Conservation (phyloP, 2,329 filamentous ascomycete genomes). For the Rhynchosporium graminicola region DNA sequence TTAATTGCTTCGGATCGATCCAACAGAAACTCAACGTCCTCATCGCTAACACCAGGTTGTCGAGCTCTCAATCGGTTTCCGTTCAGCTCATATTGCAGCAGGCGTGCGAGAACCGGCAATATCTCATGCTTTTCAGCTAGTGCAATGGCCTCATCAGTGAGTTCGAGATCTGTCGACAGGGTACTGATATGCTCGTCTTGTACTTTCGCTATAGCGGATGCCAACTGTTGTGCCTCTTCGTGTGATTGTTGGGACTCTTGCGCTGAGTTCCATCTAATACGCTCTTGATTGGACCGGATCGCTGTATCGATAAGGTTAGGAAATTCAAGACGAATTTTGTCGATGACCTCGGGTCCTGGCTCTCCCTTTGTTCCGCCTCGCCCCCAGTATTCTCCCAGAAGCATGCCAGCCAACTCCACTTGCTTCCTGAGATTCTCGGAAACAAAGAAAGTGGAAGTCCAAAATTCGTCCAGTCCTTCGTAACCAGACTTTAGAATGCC, state of each 20-base stretch:
- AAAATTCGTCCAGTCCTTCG: slow-evolving; percentile 73
- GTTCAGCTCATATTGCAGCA: slow-evolving; percentile 38
- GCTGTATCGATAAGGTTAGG: slow-evolving; percentile 56
- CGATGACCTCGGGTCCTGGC: slow-evolving; percentile 37
- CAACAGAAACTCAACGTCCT: slow-evolving; percentile 19
- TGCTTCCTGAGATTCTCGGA: slow-evolving; percentile 63
- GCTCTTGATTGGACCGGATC: slow-evolving; percentile 60
- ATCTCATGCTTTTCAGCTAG: slow-evolving; percentile 64
- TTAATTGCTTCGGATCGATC: slow-evolving; percentile 21
- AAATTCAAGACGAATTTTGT: slow-evolving; percentile 53
- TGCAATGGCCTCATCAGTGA: slow-evolving; percentile 57
- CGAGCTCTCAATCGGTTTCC: slow-evolving; percentile 14
- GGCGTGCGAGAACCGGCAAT: slow-evolving; percentile 61
- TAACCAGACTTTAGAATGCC: slow-evolving; percentile 66
- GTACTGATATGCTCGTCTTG: slow-evolving; percentile 50
- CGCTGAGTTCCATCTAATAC: slow-evolving; percentile 57
- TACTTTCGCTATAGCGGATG: slow-evolving; percentile 44
- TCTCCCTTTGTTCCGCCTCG: slow-evolving; percentile 29
- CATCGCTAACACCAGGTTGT: slow-evolving; percentile 14
- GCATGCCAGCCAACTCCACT: slow-evolving; percentile 51
- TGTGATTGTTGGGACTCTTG: slow-evolving; percentile 51
- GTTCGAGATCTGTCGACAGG: slow-evolving; percentile 50
- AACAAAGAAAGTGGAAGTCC: slow-evolving; percentile 73
- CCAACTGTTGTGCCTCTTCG: slow-evolving; percentile 51
- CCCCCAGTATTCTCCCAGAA: slow-evolving; percentile 40